Conservation (phyloP, 768 basidiomycete species). For the Lactifluus hygrophoroides region DNA sequence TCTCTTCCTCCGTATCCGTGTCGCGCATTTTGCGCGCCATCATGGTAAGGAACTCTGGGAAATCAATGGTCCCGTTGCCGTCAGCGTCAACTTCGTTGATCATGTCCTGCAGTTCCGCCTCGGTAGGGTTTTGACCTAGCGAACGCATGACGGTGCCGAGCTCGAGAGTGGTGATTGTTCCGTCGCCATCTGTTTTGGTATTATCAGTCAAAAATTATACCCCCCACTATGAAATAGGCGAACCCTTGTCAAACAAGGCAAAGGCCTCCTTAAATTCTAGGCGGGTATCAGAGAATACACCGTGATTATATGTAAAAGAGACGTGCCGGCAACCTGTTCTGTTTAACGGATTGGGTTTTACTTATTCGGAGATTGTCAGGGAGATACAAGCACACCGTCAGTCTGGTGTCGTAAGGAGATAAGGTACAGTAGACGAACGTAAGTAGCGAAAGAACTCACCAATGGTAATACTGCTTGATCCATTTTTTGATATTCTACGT, state of each 20-base stretch:
- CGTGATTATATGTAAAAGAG: neutral
- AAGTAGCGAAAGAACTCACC: slow-evolving; percentile 30
- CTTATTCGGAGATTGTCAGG: neutral
- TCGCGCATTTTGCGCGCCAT: slow-evolving; percentile 88
- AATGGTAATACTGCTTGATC: too few species aligned
- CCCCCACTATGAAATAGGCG: slow-evolving; percentile 19
- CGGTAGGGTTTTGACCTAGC: slow-evolving; percentile 86
- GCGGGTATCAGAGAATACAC: neutral
- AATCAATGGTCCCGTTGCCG: slow-evolving; percentile 84
- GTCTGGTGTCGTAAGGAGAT: slow-evolving; percentile 32
- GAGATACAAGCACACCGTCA: slow-evolving; percentile 39
- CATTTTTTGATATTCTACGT: slow-evolving; percentile 28
- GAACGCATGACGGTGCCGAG: slow-evolving; percentile 93
- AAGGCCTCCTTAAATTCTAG: slow-evolving; percentile 98
- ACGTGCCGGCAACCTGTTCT: slow-evolving; percentile 89
- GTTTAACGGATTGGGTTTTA: neutral
- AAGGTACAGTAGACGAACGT: neutral
- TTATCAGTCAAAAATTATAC: neutral
- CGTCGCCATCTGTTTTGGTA: slow-evolving; percentile 64
- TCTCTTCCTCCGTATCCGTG: slow-evolving; percentile 89
- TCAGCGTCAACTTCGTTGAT: slow-evolving; percentile 92
- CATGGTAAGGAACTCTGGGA: slow-evolving; percentile 70
- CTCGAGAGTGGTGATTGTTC: slow-evolving; percentile 85
- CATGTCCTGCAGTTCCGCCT: slow-evolving; percentile 89
- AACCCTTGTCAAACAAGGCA: slow-evolving; percentile 94